Evolutionary conservation across 148 eudicot genomes (phyloP), one percentile per base, ranked within the genome.

Genomic region (Mesembryanthemum crystallinum): DNA sequence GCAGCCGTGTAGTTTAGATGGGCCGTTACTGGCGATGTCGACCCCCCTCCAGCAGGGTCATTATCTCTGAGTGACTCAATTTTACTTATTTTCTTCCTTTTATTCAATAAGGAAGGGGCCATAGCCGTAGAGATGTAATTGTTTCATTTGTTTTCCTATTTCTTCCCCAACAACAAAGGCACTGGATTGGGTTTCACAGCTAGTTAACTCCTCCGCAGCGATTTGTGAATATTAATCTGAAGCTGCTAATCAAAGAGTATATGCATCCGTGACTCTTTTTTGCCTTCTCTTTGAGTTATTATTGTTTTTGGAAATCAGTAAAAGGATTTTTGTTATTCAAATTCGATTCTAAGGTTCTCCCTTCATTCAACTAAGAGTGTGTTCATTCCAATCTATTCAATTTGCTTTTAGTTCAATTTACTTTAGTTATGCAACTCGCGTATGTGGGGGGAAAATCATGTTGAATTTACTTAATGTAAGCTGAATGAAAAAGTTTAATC

Each of bases 31-130:
- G 79, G 87, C 94, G 54, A 79, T 80, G 66, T 89, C 96, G 42
- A 86, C 94, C 64, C 85, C 90, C 52, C 84, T 83, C 70, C 96
- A 83, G 82, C 89, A 83, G 78, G 79, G 86, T 76, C 96, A 73
- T 51, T 88, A 74, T 75, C 80, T 76, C 74, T 89, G 81, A 87
- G 27, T 54, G 76, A 76, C 61, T 52, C 33, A 7, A 17, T 11
- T 33, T 63, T 3, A n/a, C 5, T 35, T 55, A 25, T 45, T 66
- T 3, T 49, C 59, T 30, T 3, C 15, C 15, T 9, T 73, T 42
- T 20, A 12, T 72, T 27, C 18, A 64, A 59, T 42, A 54, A 39
- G 21, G 18, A 13, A 13, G 72, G 33, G 71, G 72, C 57, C 51
- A 61, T n/a, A n/a, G n/a, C 52, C 23, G 42, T 76, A 66, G 83